Conservation (phyloP, 768 basidiomycete species). For the Kwoniella sp. region DNA sequence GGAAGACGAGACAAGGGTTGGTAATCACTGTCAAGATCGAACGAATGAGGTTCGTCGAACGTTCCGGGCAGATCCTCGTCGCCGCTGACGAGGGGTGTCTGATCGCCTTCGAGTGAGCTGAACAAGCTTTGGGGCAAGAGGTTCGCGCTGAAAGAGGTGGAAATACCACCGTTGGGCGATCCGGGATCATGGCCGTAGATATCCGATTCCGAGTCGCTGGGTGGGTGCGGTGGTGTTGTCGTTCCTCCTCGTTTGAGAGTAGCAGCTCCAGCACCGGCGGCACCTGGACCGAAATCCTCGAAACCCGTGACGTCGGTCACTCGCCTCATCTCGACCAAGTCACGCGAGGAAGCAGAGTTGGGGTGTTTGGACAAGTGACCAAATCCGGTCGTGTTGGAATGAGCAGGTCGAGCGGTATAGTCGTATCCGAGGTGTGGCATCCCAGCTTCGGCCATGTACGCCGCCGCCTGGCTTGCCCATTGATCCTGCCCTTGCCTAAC, state of each 20-base stretch:
- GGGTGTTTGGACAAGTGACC: constrained; percentile 26
- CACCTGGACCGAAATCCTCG: constrained; percentile 55
- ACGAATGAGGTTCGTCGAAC: constrained; percentile 22
- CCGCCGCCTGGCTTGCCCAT: constrained; percentile 54
- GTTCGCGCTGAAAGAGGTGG: constrained; percentile 55
- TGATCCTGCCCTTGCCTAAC: constrained; percentile 24
- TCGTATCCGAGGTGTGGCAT: constrained; percentile 49
- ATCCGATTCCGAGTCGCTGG: constrained; percentile 43
- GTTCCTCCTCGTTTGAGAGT: not conserved
- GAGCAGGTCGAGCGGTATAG: constrained; percentile 37
- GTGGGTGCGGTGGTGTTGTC: constrained; percentile 22
- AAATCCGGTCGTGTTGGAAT: constrained; percentile 30
- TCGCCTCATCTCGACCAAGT: constrained; percentile 19
- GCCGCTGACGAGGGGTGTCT: constrained; percentile 39
- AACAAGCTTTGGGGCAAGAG: constrained; percentile 56
- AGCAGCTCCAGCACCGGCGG: not conserved
- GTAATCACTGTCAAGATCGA: constrained; percentile 15
- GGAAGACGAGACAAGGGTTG: not conserved
- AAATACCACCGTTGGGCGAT: constrained; percentile 56
- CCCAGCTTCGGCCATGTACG: constrained; percentile 53
- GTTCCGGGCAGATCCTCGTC: constrained; percentile 16
- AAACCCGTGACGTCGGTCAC: constrained; percentile 52
- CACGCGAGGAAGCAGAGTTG: constrained; percentile 22
- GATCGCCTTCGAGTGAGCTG: constrained; percentile 54
- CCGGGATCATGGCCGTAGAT: constrained; percentile 52